Conservation (phyloP, 2,329 filamentous ascomycete species). For the Aspergillus uvarum region DNA sequence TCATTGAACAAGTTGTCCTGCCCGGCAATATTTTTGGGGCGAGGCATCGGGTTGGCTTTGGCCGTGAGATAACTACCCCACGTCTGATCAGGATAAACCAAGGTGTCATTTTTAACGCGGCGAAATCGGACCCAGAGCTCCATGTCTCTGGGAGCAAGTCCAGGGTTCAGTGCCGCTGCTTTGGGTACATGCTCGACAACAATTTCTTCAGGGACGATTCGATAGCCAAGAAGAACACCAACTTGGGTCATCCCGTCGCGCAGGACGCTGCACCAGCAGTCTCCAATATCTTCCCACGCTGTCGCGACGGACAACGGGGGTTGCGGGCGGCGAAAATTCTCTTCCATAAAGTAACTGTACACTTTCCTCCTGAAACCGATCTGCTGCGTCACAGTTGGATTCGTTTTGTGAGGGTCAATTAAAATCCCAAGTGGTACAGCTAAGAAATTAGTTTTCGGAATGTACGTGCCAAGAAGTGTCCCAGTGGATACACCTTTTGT, state of each 20-base stretch:
- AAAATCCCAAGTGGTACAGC: slow-evolving; percentile 9
- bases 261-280: slow-evolving; percentile 77
- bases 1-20: slow-evolving; percentile 11
- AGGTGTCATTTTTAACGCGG: slow-evolving; percentile 1
- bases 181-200: slow-evolving; percentile 71
- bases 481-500: neutral
- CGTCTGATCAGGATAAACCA: neutral
- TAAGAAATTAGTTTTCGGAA: slow-evolving; percentile 18
- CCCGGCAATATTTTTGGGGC: slow-evolving; percentile 6
- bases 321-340: slow-evolving; percentile 23
- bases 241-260: slow-evolving; percentile 48
- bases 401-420: slow-evolving; percentile 32
- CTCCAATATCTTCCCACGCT: slow-evolving; percentile 74
- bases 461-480: slow-evolving; percentile 14
- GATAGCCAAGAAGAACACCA: slow-evolving; percentile 36
- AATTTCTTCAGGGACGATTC: slow-evolving; percentile 66
- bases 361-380: slow-evolving; percentile 21
- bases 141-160: slow-evolving; percentile 63
- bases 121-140: slow-evolving; percentile 66
- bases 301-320: slow-evolving; percentile 59
- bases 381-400: slow-evolving; percentile 50
- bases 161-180: slow-evolving; percentile 61
- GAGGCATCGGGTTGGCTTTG: neutral
- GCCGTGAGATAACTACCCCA: neutral
- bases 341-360: slow-evolving; percentile 7